These are phyloP conservation scores for Hericium coralloides DNA, from an alignment of 768 basidiomycete genomes.

Conservation along the genomic window DNA sequence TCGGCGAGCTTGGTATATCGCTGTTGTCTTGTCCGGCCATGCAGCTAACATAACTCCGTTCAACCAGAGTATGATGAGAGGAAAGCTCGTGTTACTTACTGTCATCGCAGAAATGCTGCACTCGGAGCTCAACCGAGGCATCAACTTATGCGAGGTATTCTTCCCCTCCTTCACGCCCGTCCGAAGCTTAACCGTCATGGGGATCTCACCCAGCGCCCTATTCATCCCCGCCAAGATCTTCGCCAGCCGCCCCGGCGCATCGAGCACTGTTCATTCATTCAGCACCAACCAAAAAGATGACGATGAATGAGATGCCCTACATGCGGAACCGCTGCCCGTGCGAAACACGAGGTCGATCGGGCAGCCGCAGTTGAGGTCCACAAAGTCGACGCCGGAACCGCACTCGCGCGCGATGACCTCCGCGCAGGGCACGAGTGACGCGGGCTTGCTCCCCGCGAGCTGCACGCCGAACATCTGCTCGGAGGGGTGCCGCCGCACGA, in stretches of 20 bases:
- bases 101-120: conserved; percentile 50
- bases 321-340: conserved; percentile 80
- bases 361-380: conserved; percentile 94
- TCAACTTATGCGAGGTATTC: conserved; percentile 83
- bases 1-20: conserved; percentile 89
- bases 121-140: conserved; percentile 57
- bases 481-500: conserved; percentile 81
- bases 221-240: conserved; percentile 90
- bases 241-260: conserved; percentile 72
- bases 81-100: conserved; percentile 23
- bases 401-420: conserved; percentile 73
- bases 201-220: conserved; percentile 80
- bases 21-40: conserved; percentile 91
- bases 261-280: conserved; percentile 52
- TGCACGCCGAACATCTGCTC: conserved; percentile 89
- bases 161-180: conserved; percentile 87
- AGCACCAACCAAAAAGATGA: neutral
- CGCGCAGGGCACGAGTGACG: conserved; percentile 67
- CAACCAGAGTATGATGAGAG: neutral
- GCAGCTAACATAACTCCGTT: conserved; percentile 51
- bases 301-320: conserved; percentile 36
- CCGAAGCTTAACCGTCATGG: conserved; percentile 84
- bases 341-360: conserved; percentile 96
- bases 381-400: conserved; percentile 68
- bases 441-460: conserved; percentile 82